phyloP scores from a whole-genome alignment of 2,329 filamentous ascomycete genomes.

The Cordyceps farinosa region DNA sequence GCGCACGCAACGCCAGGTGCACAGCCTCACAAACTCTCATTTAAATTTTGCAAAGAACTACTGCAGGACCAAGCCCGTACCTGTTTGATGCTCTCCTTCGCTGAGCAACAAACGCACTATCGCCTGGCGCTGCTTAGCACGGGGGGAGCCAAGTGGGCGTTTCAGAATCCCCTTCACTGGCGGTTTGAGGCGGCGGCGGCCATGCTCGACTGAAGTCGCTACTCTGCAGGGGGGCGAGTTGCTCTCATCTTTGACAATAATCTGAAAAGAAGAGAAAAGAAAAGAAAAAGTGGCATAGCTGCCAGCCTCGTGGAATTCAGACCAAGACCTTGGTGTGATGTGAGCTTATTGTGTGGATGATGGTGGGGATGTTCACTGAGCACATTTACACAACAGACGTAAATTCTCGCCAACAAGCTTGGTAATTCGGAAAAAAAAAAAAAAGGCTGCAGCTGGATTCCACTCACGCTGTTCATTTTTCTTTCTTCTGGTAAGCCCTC shows the following conservation, averaged over 20 bases:
- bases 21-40: neutral
- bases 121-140: neutral
- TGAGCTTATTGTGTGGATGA: conserved; percentile 11
- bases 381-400: neutral
- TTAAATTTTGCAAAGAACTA: neutral
- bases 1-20: neutral
- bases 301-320: conserved; percentile 7
- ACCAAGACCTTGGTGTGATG: neutral
- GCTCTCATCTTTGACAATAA: neutral
- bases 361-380: neutral
- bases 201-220: neutral
- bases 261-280: neutral
- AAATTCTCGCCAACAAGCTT: neutral
- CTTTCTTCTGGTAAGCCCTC: neutral
- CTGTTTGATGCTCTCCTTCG: neutral
- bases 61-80: neutral
- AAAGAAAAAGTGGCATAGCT: neutral
- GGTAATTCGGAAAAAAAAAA: neutral
- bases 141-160: neutral
- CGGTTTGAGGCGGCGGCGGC: conserved; percentile 12
- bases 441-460: too few relatives aligned
- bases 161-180: conserved; percentile 11
- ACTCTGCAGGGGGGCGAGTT: neutral
- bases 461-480: neutral
- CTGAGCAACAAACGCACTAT: neutral